Evolutionary conservation across 768 basidiomycete genomes (phyloP).

Genomic region (Coprinopsis marcescibilis): DNA sequence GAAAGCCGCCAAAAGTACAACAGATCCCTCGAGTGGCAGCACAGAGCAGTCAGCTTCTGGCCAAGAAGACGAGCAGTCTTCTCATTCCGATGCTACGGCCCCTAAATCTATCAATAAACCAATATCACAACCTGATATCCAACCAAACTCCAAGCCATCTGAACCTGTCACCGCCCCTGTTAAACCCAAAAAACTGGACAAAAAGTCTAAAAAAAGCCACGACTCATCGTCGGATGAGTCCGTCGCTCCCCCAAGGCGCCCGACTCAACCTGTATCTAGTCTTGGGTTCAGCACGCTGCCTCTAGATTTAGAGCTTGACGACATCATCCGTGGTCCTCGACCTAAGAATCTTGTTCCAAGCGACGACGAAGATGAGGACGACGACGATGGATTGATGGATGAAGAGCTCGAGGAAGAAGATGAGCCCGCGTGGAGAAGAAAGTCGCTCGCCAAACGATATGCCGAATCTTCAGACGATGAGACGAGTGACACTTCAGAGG

Average conservation of each 20-base stretch:
- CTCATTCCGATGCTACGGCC: too few relatives aligned
- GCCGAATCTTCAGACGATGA: constrained; percentile 28
- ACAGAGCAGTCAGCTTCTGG: too few relatives aligned
- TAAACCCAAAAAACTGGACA: too few relatives aligned
- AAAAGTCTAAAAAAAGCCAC: too few relatives aligned
- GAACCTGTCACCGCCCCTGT: too few relatives aligned
- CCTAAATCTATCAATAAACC: too few relatives aligned
- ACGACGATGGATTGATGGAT: constrained; percentile 30
- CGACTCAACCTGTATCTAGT: not conserved
- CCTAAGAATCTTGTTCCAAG: constrained; percentile 23
- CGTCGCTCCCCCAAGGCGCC: constrained; percentile 8
- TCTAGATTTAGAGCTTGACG: constrained; percentile 27
- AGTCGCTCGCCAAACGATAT: not conserved
- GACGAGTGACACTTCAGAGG: not conserved
- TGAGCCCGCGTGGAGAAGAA: constrained; percentile 5
- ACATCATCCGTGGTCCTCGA: constrained; percentile 34
- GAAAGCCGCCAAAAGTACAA: too few relatives aligned
- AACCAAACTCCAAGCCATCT: too few relatives aligned
- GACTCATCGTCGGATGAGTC: too few relatives aligned
- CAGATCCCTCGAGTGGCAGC: too few relatives aligned
- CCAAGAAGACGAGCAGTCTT: not conserved
- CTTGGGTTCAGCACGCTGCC: constrained; percentile 17
- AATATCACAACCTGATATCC: too few relatives aligned
- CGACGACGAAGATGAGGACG: constrained; percentile 38
- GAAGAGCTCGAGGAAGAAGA: constrained; percentile 23